Conservation (phyloP, 1,139 yeast genomes). For the Candida glucosophila region DNA sequence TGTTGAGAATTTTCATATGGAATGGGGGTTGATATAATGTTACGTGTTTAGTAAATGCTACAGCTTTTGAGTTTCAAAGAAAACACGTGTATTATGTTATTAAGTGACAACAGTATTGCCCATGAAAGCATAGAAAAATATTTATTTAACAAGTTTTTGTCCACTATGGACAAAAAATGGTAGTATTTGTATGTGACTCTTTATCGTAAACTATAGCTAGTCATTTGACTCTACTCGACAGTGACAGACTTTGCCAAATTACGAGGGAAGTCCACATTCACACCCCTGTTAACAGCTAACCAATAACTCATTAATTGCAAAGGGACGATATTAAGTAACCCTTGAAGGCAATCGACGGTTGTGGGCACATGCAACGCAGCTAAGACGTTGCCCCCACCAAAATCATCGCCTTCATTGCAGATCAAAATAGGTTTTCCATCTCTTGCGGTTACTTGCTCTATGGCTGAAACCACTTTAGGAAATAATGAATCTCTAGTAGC, state of each 20-base stretch:
- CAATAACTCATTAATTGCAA: constrained; percentile 95
- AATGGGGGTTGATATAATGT: too few species aligned
- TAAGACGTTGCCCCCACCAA: constrained; percentile 44
- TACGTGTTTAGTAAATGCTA: too few species aligned
- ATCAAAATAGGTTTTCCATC: constrained; percentile 94
- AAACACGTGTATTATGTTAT: too few species aligned
- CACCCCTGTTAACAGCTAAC: constrained; percentile 92
- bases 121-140: too few species aligned
- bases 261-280: constrained; percentile 98
- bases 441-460: constrained; percentile 95
- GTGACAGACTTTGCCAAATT: constrained; percentile 98
- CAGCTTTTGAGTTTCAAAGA: too few species aligned
- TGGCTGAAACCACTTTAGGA: constrained; percentile 93
- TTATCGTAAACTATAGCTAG: too few species aligned
- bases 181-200: too few species aligned
- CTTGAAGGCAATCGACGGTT: constrained; percentile 96
- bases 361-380: constrained; percentile 84
- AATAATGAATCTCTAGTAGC: constrained; percentile 97
- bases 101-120: too few species aligned
- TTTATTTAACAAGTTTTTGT: too few species aligned
- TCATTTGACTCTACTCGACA: constrained; percentile 82
- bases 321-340: constrained; percentile 89
- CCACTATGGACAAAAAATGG: too few species aligned
- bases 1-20: too few species aligned
- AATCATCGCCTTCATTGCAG: constrained; percentile 80